phyloP scores from a whole-genome alignment of 495 filamentous ascomycete genomes.

The Aspergillus carlsbadensis region DNA sequence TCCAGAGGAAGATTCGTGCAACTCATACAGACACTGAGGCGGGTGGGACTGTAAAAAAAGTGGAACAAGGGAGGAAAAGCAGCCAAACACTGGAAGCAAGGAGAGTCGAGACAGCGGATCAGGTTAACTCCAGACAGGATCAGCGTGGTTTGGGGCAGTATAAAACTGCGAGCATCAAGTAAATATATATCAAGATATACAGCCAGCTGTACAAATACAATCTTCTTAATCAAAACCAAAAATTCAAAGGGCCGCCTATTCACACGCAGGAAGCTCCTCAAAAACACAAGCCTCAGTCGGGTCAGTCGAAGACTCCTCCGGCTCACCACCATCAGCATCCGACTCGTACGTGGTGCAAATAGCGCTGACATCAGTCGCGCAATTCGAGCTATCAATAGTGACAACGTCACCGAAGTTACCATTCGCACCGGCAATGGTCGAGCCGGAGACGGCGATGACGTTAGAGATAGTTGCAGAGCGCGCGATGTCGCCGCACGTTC shows the following conservation, averaged over 20 bases:
- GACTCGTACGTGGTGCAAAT: constrained; percentile 46
- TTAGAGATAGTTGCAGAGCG: constrained; percentile 51
- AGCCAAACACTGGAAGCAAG: too few relatives aligned
- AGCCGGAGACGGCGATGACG: constrained; percentile 45
- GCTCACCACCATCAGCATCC: constrained; percentile 32
- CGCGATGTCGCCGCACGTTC: constrained; percentile 49
- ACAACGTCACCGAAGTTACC: constrained; percentile 23
- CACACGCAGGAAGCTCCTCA: constrained; percentile 1
- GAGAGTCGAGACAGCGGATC: too few relatives aligned
- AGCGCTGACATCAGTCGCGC: constrained; percentile 30
- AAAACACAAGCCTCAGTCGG: not conserved
- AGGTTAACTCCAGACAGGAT: too few relatives aligned
- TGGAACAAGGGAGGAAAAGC: too few relatives aligned
- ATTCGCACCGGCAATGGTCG: constrained; percentile 19
- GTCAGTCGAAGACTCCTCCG: not conserved
- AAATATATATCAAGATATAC: too few relatives aligned
- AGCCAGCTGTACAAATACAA: too few relatives aligned
- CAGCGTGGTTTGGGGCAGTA: too few relatives aligned
- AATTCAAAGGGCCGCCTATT: not conserved
- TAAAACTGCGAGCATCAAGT: too few relatives aligned
- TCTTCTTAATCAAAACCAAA: too few relatives aligned
- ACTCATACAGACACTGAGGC: too few relatives aligned
- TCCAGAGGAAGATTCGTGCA: too few relatives aligned
- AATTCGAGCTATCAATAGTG: constrained; percentile 15
- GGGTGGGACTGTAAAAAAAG: too few relatives aligned